phyloP scores from a whole-genome alignment of 1,139 yeast species.

The Zygosaccharomyces pseudobailii region DNA sequence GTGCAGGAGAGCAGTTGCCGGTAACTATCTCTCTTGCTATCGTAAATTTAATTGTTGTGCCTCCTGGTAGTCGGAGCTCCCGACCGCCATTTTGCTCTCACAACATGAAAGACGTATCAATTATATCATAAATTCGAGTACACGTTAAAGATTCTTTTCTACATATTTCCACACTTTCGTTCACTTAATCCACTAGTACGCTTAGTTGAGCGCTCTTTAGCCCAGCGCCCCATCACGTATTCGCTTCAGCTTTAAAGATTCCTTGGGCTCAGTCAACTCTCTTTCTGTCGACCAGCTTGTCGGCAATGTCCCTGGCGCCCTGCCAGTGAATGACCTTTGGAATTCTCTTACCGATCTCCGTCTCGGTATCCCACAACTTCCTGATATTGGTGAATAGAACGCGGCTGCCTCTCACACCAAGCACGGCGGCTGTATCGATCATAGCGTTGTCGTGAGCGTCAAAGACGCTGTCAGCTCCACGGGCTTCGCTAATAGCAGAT shows the following conservation, averaged over 20 bases:
- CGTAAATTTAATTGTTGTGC: too few relatives aligned
- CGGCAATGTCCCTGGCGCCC: slow-evolving; percentile 67
- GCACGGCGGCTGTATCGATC: slow-evolving; percentile 68
- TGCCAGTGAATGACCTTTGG: slow-evolving; percentile 89
- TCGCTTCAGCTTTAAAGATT: too few relatives aligned
- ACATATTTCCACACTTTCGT: neutral
- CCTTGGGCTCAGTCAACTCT: slow-evolving; percentile 21
- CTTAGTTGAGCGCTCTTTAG: neutral
- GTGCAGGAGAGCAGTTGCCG: too few relatives aligned
- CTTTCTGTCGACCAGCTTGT: slow-evolving; percentile 77
- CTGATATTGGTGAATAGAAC: slow-evolving; percentile 69
- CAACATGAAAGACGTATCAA: neutral
- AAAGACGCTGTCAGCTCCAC: slow-evolving; percentile 33
- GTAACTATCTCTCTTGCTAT: too few relatives aligned
- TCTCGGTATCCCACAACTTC: slow-evolving; percentile 77
- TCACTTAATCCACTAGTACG: neutral
- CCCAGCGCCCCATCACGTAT: neutral
- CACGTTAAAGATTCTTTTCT: neutral
- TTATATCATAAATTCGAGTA: neutral
- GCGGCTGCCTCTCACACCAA: slow-evolving; percentile 80
- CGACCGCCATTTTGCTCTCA: neutral
- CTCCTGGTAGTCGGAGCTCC: too few relatives aligned
- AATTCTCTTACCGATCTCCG: slow-evolving; percentile 74
- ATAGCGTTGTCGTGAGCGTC: slow-evolving; percentile 36
- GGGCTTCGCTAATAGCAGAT: slow-evolving; percentile 27